Evolutionary conservation across 495 filamentous ascomycete species (phyloP), one percentile per base, ranked within the genome.

Genomic region (Penicillium maclennaniae): DNA sequence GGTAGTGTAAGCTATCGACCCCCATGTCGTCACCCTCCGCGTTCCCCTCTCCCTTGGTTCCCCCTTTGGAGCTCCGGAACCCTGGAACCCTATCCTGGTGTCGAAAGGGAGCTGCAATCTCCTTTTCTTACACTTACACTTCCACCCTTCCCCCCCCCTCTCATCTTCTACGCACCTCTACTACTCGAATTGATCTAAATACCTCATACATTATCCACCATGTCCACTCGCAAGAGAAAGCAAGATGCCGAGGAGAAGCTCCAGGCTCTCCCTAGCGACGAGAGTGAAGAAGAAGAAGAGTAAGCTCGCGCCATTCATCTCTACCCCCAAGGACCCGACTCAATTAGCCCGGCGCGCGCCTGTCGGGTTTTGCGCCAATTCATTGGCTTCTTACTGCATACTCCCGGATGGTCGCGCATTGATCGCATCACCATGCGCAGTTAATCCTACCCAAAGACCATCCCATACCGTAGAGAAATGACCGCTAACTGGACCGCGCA

Each of bases 201-300:
- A 43, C 45, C 44, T 37, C n/a, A 31, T 37, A 43, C 31, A 36
- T 28, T 41, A 14, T 55, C 41, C 55, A 68, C 51, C 19, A 83
- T 84, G 81, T 78, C 80, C 14, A 83, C 82, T 60, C 79, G 82
- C 66, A 85, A 85, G 77, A 79, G 82, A 76, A 83, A 83, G 79
- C 78, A 82, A 55, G 82, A 84, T 17, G 68, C 72, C 48, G 79
- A 81, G 58, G 79, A 82, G 62, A 78, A 85, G 67, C 75, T 85
- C 46, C 74, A 79, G 54, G 78, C 81, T 20, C 79, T 85, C 21
- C 82, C 82, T 38, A 81, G 77, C 42, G 82, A 85, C 47, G 81
- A 76, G 40, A 81, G 78, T 38, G 81, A 82, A 58, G 81, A 83
- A 55, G 82, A 85, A 71, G 81, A 84, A 65, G 82, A 84, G 81